phyloP scores from a whole-genome alignment of 2,329 filamentous ascomycete species.

The Biscogniauxia sp. region DNA sequence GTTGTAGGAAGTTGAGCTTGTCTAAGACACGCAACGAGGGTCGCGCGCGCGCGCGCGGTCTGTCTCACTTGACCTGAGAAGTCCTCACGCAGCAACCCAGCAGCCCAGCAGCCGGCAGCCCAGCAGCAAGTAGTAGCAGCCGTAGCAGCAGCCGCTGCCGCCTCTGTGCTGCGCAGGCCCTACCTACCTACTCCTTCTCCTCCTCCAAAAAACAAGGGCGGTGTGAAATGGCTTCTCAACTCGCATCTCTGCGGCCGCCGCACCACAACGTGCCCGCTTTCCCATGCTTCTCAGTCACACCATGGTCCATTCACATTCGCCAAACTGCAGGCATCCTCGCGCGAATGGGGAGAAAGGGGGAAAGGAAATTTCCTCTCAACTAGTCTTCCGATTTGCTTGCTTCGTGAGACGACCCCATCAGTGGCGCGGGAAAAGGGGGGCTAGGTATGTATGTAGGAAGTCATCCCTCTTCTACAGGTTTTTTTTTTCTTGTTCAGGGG shows the following conservation, averaged over 20 bases:
- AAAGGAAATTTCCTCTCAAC: not conserved
- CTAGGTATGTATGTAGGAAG: not conserved
- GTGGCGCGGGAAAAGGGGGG: not conserved
- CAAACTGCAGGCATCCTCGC: not conserved
- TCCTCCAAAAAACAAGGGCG: not conserved
- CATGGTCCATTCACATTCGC: not conserved
- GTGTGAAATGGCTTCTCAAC: conserved; percentile 3
- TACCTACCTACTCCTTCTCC: too few relatives aligned
- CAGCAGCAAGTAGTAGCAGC: not conserved
- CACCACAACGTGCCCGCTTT: not conserved
- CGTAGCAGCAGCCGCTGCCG: not conserved
- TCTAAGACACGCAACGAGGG: not conserved
- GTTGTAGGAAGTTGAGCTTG: not conserved
- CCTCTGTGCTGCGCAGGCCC: not conserved
- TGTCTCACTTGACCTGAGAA: not conserved
- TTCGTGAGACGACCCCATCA: not conserved
- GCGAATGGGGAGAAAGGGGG: not conserved
- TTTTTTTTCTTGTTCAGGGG: not conserved
- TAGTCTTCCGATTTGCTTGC: not conserved
- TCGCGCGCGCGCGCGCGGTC: not conserved
- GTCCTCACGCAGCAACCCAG: not conserved
- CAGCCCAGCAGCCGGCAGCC: too few relatives aligned
- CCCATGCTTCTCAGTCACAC: not conserved
- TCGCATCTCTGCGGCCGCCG: conserved; percentile 1
- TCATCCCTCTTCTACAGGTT: not conserved